Percentiles rank a stretch among this genome's conserved stretches.
Evolutionary conservation across 2,329 filamentous ascomycete species (phyloP).

Genomic region (Paramyrothecium roridum): DNA sequence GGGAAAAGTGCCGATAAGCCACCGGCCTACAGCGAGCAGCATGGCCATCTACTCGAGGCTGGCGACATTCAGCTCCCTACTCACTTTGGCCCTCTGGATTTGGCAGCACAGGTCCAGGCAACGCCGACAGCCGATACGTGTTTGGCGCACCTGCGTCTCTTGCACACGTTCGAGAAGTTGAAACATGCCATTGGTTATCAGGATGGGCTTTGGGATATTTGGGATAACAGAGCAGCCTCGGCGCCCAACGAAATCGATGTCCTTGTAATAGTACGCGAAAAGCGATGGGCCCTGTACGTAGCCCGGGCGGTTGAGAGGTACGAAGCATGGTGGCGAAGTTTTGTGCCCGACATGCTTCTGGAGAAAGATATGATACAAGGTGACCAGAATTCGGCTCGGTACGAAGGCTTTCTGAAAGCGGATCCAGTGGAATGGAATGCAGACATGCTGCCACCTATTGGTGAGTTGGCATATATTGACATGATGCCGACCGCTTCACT

Average conservation of each 20-base stretch:
- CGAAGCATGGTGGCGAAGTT: constrained; percentile 51
- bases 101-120: neutral
- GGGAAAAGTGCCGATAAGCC: neutral
- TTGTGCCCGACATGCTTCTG: constrained; percentile 6
- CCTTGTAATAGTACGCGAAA: constrained; percentile 55
- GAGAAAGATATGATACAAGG: constrained; percentile 8
- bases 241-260: constrained; percentile 22
- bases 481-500: neutral
- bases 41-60: neutral
- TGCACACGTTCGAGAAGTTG: constrained; percentile 60
- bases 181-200: constrained; percentile 57
- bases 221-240: constrained; percentile 33
- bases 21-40: neutral
- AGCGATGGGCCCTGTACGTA: constrained; percentile 65
- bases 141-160: constrained; percentile 58
- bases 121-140: constrained; percentile 7
- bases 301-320: constrained; percentile 62
- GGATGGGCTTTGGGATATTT: constrained; percentile 59
- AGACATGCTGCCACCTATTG: constrained; percentile 14
- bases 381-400: constrained; percentile 1
- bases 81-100: neutral
- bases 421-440: constrained; percentile 11
- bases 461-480: constrained; percentile 5
- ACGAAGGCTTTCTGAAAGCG: constrained; percentile 3
- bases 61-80: neutral